Base-by-base conservation (phyloP, 192 early-diverging fungal genomes). In the Linnemannia elongata region DNA sequence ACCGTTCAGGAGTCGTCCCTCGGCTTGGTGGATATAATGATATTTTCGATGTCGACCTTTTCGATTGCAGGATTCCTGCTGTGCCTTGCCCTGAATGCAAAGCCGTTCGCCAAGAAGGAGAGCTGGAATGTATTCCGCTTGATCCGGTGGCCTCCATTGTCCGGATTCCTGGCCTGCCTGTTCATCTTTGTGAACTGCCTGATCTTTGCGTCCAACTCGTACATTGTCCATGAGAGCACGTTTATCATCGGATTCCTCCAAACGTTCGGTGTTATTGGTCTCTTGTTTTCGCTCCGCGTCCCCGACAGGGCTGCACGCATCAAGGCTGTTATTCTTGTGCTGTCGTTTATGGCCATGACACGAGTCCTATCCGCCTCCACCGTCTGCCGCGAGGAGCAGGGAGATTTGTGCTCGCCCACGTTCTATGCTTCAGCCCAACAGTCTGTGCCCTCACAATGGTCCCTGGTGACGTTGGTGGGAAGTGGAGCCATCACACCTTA, bases 311-410 rank as follows among this genome's bases (percentile, higher is more conserved):
- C 73, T 17, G 88, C 81, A 0, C 88, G 89, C 22, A 74, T 38
- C 75, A 89, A 90, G 70, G 89, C 90, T 0, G 54, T 93, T 2
- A 27, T 91, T 10, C 84, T 91, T 54, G 72, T 87, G 0, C n/a
- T 91, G 35, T 55, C 88, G 9, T 91, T 95, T 24, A 90, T 95
- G 52, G 89, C 91, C 1, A 74, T 96, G 38, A 94, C 91, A 17
- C 83, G 94, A 4, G 52, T 92, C 6, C 76, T 92, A 9, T 88
- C 91, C 6, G 87, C 91, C 45, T 93, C 92, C 2, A 96, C 94
- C 6, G 92, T 97, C 36, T 99, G 98, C 76, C 94, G 97, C 35
- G 96, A 96, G 76, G 98, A 99, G 76, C 96, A 98, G 89, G 88
- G 93, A 9, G 93, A 94, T 5, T 82, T 91, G 52, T 99, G 98